These are phyloP conservation scores for Ceratocystis lukuohia DNA, from an alignment of 2,329 filamentous ascomycete species.

Conservation along the genomic window DNA sequence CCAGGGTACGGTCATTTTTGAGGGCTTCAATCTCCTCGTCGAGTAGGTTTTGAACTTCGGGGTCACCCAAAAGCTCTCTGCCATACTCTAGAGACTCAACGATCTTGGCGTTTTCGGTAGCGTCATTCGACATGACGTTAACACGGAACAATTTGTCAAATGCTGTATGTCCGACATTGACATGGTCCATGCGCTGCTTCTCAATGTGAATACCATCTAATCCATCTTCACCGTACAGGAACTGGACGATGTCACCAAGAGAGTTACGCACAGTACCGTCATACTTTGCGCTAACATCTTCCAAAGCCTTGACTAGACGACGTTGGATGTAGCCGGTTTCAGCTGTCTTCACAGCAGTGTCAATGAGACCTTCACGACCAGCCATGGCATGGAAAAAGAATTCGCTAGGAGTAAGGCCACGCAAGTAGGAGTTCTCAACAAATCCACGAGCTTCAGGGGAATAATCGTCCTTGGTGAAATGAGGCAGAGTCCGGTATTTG, in stretches of 20 bases:
- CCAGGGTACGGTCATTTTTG: conserved; percentile 55
- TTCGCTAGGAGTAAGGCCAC: conserved; percentile 85
- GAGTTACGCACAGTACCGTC: conserved; percentile 97
- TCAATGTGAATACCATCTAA: conserved; percentile 89
- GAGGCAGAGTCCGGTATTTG: conserved; percentile 91
- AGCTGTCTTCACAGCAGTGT: conserved; percentile 97
- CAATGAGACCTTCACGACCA: conserved; percentile 98
- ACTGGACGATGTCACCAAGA: conserved; percentile 89
- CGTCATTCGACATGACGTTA: conserved; percentile 61
- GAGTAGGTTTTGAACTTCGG: conserved; percentile 72
- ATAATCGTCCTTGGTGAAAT: conserved; percentile 99
- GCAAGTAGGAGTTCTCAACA: conserved; percentile 95
- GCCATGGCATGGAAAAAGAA: conserved; percentile 99
- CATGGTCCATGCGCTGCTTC: conserved; percentile 76
- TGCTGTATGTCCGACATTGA: conserved; percentile 61
- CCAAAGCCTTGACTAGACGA: conserved; percentile 91
- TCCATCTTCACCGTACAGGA: conserved; percentile 94
- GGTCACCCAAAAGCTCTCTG: conserved; percentile 72
- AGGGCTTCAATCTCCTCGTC: conserved; percentile 81
- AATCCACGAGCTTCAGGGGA: conserved; percentile 94
- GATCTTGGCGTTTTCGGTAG: conserved; percentile 39
- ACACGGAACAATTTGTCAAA: conserved; percentile 75
- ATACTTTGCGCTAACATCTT: conserved; percentile 95
- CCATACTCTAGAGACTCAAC: conserved; percentile 57
- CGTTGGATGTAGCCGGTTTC: conserved; percentile 99